Percentiles rank a stretch among this genome's conserved stretches.
These are phyloP conservation scores for Fusarium sp. DNA, from an alignment of 2,329 filamentous ascomycete genomes.

Conservation along the genomic window DNA sequence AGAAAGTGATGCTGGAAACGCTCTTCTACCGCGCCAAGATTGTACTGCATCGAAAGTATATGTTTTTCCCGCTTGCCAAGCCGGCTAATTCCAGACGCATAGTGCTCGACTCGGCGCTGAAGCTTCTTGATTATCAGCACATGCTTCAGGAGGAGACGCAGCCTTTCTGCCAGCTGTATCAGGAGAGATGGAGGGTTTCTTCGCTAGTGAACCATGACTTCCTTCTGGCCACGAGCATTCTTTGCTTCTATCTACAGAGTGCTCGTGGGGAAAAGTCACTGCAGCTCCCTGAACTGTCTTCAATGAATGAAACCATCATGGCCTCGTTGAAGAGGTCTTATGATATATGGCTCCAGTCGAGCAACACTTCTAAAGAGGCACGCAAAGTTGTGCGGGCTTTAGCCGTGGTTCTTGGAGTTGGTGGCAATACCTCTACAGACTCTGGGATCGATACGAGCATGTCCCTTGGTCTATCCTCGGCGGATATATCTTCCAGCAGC, in stretches of 20 bases:
- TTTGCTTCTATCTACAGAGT: slow-evolving; percentile 9
- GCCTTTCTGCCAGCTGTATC: slow-evolving; percentile 17
- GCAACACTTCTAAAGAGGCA: not conserved
- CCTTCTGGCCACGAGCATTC: not conserved
- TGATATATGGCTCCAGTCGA: slow-evolving; percentile 13
- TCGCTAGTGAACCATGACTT: slow-evolving; percentile 17
- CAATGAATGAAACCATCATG: not conserved
- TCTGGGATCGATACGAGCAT: not conserved
- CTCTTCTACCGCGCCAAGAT: slow-evolving; percentile 12
- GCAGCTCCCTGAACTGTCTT: not conserved
- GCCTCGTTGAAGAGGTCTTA: not conserved
- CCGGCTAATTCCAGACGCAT: not conserved
- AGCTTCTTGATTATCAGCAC: slow-evolving; percentile 14
- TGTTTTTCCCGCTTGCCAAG: not conserved
- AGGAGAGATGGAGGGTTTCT: slow-evolving; percentile 20
- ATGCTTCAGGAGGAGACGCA: slow-evolving; percentile 16
- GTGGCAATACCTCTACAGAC: not conserved
- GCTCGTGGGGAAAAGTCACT: too few relatives aligned
- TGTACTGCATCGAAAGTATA: slow-evolving; percentile 13
- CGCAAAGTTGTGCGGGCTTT: slow-evolving; percentile 14
- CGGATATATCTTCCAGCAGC: not conserved
- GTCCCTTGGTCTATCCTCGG: accelerated
- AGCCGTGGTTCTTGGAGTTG: not conserved
- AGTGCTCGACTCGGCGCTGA: slow-evolving; percentile 17
- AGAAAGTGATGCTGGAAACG: slow-evolving; percentile 3